Percentiles rank a stretch among this genome's conserved stretches.
Evolutionary conservation across 2,329 filamentous ascomycete genomes (phyloP).

Genomic region (Fusarium piperis): DNA sequence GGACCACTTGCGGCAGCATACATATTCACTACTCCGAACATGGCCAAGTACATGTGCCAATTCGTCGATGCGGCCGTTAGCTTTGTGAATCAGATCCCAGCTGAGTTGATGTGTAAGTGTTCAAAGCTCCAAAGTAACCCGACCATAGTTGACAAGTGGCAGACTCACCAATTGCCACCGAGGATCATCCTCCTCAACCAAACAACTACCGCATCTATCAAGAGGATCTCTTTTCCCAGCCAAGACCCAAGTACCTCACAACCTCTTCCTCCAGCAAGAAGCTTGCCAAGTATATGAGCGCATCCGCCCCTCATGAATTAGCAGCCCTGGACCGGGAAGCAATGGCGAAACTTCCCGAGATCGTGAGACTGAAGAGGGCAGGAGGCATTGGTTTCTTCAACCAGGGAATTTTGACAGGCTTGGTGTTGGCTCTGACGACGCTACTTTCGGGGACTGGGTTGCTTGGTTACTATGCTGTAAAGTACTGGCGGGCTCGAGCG

Average conservation of each 20-base stretch:
- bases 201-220: background rate
- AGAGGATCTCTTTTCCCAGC: slow-evolving; percentile 5
- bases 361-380: slow-evolving; percentile 13
- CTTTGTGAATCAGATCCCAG: slow-evolving; percentile 19
- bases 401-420: slow-evolving; percentile 28
- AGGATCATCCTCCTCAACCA: background rate
- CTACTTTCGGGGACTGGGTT: slow-evolving; percentile 16
- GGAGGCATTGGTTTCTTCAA: slow-evolving; percentile 24
- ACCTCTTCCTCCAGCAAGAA: background rate
- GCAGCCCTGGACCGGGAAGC: slow-evolving; percentile 8
- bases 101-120: slow-evolving; percentile 14
- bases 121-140: fast-evolving
- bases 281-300: background rate
- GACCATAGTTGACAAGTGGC: background rate
- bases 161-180: slow-evolving; percentile 18
- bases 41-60: slow-evolving; percentile 27
- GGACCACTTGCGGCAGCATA: slow-evolving; percentile 15
- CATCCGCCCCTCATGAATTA: background rate
- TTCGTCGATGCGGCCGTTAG: slow-evolving; percentile 17
- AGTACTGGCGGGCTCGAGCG: background rate
- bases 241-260: slow-evolving; percentile 20
- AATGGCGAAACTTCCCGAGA: slow-evolving; percentile 2
- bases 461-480: slow-evolving; percentile 19
- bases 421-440: slow-evolving; percentile 12
- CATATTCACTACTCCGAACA: slow-evolving; percentile 15